These are phyloP conservation scores for Leishmania tropica DNA, from an alignment of 208 protist species.

Conservation along the genomic window DNA sequence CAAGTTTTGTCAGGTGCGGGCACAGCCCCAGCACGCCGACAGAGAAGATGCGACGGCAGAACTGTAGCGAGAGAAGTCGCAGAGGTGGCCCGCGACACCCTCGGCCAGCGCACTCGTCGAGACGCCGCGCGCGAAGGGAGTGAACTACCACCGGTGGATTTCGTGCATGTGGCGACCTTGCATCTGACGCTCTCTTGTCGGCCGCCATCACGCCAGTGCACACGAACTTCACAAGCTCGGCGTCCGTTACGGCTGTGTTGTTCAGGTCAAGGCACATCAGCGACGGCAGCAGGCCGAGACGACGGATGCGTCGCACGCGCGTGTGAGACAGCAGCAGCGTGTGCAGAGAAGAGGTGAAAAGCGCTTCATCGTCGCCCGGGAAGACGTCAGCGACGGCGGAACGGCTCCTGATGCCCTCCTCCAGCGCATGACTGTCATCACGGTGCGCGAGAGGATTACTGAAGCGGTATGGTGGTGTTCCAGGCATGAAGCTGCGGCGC, in stretches of 20 bases:
- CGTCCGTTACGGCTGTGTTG: constrained; percentile 11
- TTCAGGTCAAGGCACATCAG: constrained; percentile 16
- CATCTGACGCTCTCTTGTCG: background rate
- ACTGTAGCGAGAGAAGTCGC: constrained; percentile 18
- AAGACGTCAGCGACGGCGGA: background rate
- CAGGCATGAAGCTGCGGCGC: background rate
- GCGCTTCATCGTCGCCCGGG: background rate
- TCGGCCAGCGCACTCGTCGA: background rate
- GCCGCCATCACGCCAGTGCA: constrained; percentile 8
- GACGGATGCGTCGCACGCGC: constrained; percentile 5
- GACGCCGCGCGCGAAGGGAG: background rate
- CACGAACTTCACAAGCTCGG: constrained; percentile 18
- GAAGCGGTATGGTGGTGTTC: background rate
- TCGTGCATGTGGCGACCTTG: background rate
- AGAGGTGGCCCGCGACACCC: background rate
- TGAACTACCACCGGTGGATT: background rate
- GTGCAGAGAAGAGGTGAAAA: constrained; percentile 10
- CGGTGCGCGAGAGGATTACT: background rate
- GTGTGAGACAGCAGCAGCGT: constrained; percentile 29
- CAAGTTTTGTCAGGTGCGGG: constrained; percentile 16
- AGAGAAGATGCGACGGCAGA: constrained; percentile 19
- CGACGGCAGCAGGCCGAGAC: constrained; percentile 16
- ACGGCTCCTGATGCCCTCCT: background rate
- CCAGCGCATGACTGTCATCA: background rate
- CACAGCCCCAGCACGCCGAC: constrained; percentile 18